Evolutionary conservation across 129 eudicot genomes (phyloP), one percentile per base, ranked within the genome.

Genomic region (Ambrosia trifida): DNA sequence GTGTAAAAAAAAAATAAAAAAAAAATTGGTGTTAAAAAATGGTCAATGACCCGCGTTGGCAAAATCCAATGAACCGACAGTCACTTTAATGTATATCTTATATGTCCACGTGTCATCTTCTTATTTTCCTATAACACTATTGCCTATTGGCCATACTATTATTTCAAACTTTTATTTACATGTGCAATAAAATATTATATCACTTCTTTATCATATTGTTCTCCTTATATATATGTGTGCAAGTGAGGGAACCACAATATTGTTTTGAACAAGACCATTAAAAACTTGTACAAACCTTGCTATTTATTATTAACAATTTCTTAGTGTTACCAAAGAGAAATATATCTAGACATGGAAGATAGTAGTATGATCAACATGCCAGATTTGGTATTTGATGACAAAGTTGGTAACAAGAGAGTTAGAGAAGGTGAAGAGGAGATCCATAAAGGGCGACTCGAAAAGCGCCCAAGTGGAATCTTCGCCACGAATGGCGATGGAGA

Each of bases 311-410:
- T 28, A 40, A 33, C 53, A 24, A 24, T 24, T 77, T 13, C 28
- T 60, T 50, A 47, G 68, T 47, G 46, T 65, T 41, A 1, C 41
- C 9, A 2, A 19, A 17, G 17, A 73, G 3, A 10, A 14, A 67
- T 3, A 38, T 2, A 45, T 62, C n/a, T n/a, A 77, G 74, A 57
- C 4, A 69, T 75, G 67, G 86, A 70, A 46, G 83, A 79, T 41
- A 69, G 78, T 69, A 79, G 78, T 69, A 79, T 79, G 83, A 31
- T 69, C 70, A 73, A 75, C 57, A 38, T 49, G 76, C 75, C 79
- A 74, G 47, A 64, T 63, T 40, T 73, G 58, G 70, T 35, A 44
- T 59, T 47, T 11, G 78, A 68, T 60, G 83, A 79, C 9, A 72
- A 75, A 9, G 20, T 53, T 31, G 79, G 79, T 40, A 73, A 56